Evolutionary conservation across 768 basidiomycete genomes (phyloP), one percentile per base, ranked within the genome.

Genomic region (Boletus coccyginus): DNA sequence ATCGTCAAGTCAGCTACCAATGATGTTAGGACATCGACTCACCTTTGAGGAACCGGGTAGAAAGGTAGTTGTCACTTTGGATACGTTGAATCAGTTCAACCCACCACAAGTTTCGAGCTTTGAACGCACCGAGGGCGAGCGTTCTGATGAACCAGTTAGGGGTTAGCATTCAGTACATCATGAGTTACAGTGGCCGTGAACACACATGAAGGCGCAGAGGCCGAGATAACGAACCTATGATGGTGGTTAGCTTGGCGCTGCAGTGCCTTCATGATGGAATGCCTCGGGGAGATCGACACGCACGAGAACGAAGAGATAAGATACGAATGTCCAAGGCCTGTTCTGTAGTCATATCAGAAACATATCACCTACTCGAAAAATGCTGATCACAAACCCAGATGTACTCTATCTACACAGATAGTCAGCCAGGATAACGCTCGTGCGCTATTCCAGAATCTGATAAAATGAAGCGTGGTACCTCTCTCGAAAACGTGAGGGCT

Each of bases 171-270:
- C 41, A 14, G 16, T 27, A 31, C 21, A 21, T 21, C 24, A 9
- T 6, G 7, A 5, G 8, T 17, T 19, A 38, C 1, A 16, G 29
- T 45, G 7, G 9, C 5, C 31, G 31, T 3, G 27, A 31, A 50
- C 53, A 21, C 11, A 56, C 53, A 58, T 47, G 14, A 46, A 38
- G 2, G n/a, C 12, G 4, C 42, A 46, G 27, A 51, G 24, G 9
- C 57, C 39, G 11, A 45, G 7, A 56, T 56, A 52, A 32, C 58
- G 49, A n/a, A 52, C 33, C 54, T 59, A 36, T 11, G 21, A 27
- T 2, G 13, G 24, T 17, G 16, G 8, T 47, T 35, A 24, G 32
- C 7, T 7, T n/a, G 12, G 39, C 21, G 21, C 21, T 21, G 40
- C 11, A 16, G 21, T 24, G n/a, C 14, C 19, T 4, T 11, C 17